Base-by-base conservation (phyloP, 1,284 basidiomycete species). In the Rhodotorula sp. region DNA sequence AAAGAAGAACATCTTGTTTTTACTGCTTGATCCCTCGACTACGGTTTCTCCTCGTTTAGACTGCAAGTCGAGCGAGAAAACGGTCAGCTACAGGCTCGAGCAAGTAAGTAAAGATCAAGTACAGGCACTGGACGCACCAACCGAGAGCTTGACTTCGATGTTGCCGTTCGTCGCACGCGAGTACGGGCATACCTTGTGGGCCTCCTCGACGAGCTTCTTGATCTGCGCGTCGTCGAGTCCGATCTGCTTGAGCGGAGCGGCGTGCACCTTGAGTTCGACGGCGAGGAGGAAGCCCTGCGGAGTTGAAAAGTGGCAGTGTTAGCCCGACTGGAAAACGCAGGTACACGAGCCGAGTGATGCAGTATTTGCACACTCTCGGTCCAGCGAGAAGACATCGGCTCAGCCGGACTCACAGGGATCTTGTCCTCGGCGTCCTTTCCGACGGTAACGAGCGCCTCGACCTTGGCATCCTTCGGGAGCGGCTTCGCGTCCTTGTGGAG, bases 151-250 rank as follows among this genome's bases (percentile, higher is more conserved):
- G 54, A 71, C 70, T 6, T 72, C 76, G 21, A 78, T 70, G 64
- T 78, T 78, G 34, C 76, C 77, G 34, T 57, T 58, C 21, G 67
- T 66, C 2, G 77, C 77, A 14, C 77, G 60, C 23, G 65, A 69
- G 64, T 78, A 78, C 3, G 77, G 77, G 66, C 77, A 78, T 60
- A 77, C 57, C 55, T 73, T 68, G 66, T 77, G 76, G 6, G 77
- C 75, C 23, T 64, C 72, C 47, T 72, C 58, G 48, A 77, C 65
- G 58, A 77, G 69, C 45, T 70, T 68, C 19, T 70, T n/a, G 55
- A 74, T 71, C 59, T 64, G 67, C 5, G 26, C 66, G 28, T 72
- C 60, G 38, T 61, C 26, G 23, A 77, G 61, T 6, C 75, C 75
- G 49, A 60, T 66, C 50, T 72, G 64, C 60, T 71, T 64, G 23